Base-by-base conservation (phyloP, 225 moss, liverwort and hornwort genomes). In the Neckera pumila region DNA sequence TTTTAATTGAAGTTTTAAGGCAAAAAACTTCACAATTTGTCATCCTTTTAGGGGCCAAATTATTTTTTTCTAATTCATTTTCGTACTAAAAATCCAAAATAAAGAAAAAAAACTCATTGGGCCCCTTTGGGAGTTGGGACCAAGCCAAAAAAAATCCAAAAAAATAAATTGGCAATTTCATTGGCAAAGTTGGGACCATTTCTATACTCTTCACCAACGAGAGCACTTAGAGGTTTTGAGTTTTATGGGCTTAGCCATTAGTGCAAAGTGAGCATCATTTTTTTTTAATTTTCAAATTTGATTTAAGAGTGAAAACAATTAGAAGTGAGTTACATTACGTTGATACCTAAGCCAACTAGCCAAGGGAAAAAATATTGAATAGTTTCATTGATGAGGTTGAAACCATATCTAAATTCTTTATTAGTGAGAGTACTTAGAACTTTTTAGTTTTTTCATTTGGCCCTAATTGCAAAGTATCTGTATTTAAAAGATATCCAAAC, bases 331-430 rank as follows among this genome's bases (percentile, higher is more conserved):
- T 9, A 34, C n/a, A n/a, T n/a, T n/a, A n/a, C 3, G 33, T 75
- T 75, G 13, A 76, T 0, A 33, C 0, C 8, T 1, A 12, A 21
- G 13, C 2, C 12, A 75, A 75, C 1, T 51, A 33, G 12, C 1
- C 1, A 12, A 53, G 3, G 15, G 23, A 0, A 3, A 76, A 53
- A 34, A 21, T 14, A 21, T 23, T 36, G 9, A 36, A 1, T 14
- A 23, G 3, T 76, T 14, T 53, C 14, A 53, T 76, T 53, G 9
- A 3, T 36, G 3, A 76, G 34, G 14, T 34, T 76, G 3, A 1
- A 76, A 53, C 9, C 34, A 76, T 53, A 34, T 53, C 21, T 34
- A 22, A 53, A 5, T 5, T 53, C 13, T 34, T 51, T 1, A 33
- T 0, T 1, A 49, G 33, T 12, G 20, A 33, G 12, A 33, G 7